phyloP scores from a whole-genome alignment of 345 rosid genomes.

The Murraya koenigii region DNA sequence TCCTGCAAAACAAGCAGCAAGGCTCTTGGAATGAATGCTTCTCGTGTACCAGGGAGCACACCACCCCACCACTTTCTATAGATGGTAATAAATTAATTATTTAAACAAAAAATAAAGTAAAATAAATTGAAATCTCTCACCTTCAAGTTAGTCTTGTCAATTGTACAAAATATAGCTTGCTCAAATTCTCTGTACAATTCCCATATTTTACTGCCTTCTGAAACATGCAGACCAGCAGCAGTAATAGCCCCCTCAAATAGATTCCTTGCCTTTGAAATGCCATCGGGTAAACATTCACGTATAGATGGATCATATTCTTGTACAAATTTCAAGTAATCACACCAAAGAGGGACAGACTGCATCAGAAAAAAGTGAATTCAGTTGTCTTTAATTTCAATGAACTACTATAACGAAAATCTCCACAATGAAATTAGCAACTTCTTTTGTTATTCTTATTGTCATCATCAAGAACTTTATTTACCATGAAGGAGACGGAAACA shows the following conservation, averaged over 20 bases:
- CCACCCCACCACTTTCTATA: not conserved
- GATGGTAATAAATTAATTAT: not conserved
- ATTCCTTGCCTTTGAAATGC: conserved; percentile 69
- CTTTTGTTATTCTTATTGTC: not conserved
- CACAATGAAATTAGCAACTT: no score
- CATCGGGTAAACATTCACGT: conserved; percentile 46
- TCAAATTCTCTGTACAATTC: conserved; percentile 76
- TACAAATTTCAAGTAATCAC: conserved; percentile 71
- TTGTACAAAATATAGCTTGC: conserved; percentile 43
- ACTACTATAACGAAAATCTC: not conserved
- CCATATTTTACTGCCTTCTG: conserved; percentile 86
- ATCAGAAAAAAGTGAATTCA: conserved; percentile 9
- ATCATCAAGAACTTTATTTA: not conserved
- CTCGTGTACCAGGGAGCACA: not conserved
- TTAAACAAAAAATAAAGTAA: not conserved
- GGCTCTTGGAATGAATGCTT: not conserved
- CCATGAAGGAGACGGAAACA: not conserved
- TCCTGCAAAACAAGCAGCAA: conserved; percentile 43
- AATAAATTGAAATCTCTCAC: not conserved
- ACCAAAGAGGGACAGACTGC: conserved; percentile 93
- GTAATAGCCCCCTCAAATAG: conserved; percentile 87
- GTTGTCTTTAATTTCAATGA: not conserved
- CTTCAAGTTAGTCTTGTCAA: not conserved
- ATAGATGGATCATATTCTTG: conserved; percentile 66
- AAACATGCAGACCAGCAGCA: conserved; percentile 77